Conservation (phyloP, 345 rosid genomes). For the Ailanthus altissimus region DNA sequence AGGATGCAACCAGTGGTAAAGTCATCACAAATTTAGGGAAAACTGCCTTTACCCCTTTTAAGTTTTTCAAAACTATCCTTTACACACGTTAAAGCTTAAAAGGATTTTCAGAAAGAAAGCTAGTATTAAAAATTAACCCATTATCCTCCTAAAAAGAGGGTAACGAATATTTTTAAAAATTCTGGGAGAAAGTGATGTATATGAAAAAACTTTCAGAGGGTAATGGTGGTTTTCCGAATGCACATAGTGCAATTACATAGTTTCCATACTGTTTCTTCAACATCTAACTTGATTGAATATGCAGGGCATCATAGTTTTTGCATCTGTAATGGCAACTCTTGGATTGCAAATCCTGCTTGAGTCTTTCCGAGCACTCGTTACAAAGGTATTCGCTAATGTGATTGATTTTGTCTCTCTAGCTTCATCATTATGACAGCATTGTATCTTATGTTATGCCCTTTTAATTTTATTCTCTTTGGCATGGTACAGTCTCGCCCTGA, state of each 20-base stretch:
- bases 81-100: no score
- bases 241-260: background rate
- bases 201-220: no score
- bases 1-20: constrained; percentile 91
- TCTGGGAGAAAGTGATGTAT: no score
- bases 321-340: constrained; percentile 65
- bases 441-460: background rate
- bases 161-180: no score
- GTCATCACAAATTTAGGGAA: no score
- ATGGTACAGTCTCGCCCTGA: constrained; percentile 35
- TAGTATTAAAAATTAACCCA: no score
- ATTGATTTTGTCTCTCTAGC: background rate
- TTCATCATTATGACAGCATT: background rate
- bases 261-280: background rate
- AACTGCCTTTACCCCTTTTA: no score
- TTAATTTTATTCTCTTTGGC: background rate
- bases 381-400: constrained; percentile 33
- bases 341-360: constrained; percentile 58
- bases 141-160: no score
- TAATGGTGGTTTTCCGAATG: no score
- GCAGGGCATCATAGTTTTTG: constrained; percentile 68
- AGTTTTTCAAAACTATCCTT: no score
- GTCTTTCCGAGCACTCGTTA: constrained; percentile 45
- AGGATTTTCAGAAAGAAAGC: no score
- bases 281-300: background rate